These are phyloP conservation scores for Cercospora beticola DNA, from an alignment of 2,329 filamentous ascomycete species.

Conservation along the genomic window DNA sequence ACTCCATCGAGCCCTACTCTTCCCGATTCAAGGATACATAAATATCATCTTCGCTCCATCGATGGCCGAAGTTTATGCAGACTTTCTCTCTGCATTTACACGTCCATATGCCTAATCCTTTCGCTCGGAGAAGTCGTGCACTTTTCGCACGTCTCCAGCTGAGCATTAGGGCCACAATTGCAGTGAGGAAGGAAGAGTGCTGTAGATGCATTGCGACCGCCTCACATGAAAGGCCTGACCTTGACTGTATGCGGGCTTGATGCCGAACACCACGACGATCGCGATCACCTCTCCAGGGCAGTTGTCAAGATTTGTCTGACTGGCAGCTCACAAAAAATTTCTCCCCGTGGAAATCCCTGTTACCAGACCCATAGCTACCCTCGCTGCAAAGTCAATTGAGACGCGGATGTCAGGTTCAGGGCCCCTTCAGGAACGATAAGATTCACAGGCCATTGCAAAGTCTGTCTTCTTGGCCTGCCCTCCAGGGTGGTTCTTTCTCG, in stretches of 20 bases:
- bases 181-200: neutral
- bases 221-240: neutral
- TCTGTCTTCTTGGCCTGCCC: neutral
- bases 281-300: neutral
- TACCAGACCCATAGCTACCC: neutral
- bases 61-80: neutral
- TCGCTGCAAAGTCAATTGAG: slow-evolving; percentile 1
- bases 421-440: neutral
- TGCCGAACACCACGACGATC: neutral
- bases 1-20: neutral
- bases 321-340: neutral
- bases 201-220: neutral
- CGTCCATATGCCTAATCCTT: neutral
- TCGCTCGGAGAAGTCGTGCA: neutral
- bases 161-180: neutral
- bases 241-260: neutral
- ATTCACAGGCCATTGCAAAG: neutral
- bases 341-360: neutral
- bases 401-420: neutral
- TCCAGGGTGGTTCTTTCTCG: neutral
- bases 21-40: neutral
- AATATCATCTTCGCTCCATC: neutral
- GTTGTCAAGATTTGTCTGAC: neutral
- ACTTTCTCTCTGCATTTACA: neutral
- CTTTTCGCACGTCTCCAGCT: neutral